Percentiles rank a stretch among this genome's conserved stretches.
Evolutionary conservation across 108 stramenopile genomes (phyloP).

Genomic region (Pseudonitzschia delicatissima): DNA sequence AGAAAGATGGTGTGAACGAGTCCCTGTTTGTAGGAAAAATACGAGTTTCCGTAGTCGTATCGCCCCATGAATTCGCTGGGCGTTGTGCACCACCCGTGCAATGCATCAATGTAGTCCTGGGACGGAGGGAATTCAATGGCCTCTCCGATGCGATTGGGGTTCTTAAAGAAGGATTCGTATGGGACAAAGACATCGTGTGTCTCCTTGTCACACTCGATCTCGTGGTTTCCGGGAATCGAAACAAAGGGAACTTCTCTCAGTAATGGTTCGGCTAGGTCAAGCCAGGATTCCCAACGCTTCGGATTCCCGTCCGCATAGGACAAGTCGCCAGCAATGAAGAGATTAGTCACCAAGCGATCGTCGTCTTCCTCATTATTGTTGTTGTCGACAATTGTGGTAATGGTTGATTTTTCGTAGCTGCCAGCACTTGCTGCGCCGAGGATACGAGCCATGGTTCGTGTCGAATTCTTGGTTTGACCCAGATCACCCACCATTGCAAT

Average conservation of each 20-base stretch:
- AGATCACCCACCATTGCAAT: conserved; percentile 47
- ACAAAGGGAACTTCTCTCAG: conserved; percentile 47
- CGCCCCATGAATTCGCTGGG: conserved; percentile 38
- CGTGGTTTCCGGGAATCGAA: conserved; percentile 80
- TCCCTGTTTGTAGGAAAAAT: conserved; percentile 70
- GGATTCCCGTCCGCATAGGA: conserved; percentile 77
- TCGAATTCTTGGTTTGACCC: conserved; percentile 46
- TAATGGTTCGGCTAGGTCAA: conserved; percentile 57
- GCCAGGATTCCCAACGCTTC: conserved; percentile 71
- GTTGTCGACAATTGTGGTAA: not conserved
- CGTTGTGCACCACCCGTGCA: conserved; percentile 12
- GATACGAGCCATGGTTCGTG: conserved; percentile 48
- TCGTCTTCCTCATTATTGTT: not conserved
- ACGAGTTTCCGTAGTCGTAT: conserved; percentile 87
- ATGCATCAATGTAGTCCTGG: conserved; percentile 27
- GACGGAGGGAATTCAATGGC: conserved; percentile 30
- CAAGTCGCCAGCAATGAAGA: conserved; percentile 70
- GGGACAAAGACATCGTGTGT: conserved; percentile 52
- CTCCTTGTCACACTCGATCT: conserved; percentile 66
- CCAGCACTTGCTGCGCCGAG: conserved; percentile 12
- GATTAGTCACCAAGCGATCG: conserved; percentile 12
- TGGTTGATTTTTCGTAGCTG: not conserved
- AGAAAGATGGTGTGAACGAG: conserved; percentile 72
- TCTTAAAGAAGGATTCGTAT: conserved; percentile 75
- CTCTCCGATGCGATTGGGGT: conserved; percentile 55